Conservation (phyloP, 306 rosid species). For the Parietaria judaica region DNA sequence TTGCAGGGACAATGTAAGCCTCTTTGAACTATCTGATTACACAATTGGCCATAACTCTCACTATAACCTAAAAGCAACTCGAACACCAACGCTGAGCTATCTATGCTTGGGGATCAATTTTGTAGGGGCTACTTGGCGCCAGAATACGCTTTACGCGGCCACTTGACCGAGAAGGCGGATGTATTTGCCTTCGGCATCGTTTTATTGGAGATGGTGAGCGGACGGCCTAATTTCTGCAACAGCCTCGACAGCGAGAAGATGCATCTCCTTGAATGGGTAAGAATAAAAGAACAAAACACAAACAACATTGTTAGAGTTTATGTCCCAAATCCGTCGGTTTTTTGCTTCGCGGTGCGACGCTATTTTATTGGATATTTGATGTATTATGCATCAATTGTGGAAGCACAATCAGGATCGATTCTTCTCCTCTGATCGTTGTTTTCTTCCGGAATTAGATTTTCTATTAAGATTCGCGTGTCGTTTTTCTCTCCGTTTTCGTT, state of each 20-base stretch:
- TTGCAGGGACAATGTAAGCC: slow-evolving; percentile 36
- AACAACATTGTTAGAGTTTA: not conserved
- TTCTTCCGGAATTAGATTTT: not conserved
- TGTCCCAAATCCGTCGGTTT: too few species aligned
- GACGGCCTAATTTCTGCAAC: slow-evolving; percentile 17
- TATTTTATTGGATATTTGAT: too few species aligned
- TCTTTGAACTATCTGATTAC: too few species aligned
- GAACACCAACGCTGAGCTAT: not conserved
- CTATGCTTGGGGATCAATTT: not conserved
- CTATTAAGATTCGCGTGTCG: too few species aligned
- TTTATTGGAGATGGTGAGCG: slow-evolving; percentile 21
- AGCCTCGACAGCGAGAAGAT: slow-evolving; percentile 6
- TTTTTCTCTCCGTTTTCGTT: not conserved
- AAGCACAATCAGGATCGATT: too few species aligned
- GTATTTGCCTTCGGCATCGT: slow-evolving; percentile 23
- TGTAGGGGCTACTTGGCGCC: slow-evolving; percentile 30
- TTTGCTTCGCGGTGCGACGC: too few species aligned
- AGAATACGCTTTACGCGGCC: slow-evolving; percentile 22
- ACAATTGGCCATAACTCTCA: not conserved
- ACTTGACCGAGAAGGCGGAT: slow-evolving; percentile 23
- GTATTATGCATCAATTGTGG: too few species aligned
- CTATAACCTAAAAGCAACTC: not conserved
- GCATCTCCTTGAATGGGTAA: slow-evolving; percentile 28
- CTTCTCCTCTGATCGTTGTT: not conserved
- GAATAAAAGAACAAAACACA: not conserved